Base-by-base conservation (phyloP, 2,329 filamentous ascomycete genomes). In the Pezicula carpinea region DNA sequence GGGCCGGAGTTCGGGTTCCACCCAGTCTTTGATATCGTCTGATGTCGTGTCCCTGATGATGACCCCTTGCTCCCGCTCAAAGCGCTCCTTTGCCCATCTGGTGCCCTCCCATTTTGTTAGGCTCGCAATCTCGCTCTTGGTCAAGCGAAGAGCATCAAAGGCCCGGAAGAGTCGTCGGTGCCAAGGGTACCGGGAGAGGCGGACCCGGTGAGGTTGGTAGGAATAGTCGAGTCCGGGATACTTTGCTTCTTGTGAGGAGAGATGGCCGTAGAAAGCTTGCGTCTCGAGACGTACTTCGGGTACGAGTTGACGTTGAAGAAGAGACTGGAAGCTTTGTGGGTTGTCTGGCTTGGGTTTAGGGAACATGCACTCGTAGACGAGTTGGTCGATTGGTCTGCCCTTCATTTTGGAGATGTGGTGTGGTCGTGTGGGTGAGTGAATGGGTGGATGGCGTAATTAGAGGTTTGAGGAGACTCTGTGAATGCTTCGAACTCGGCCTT, bases 31-130 rank as follows among this genome's bases (percentile, higher is more conserved):
- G 48, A 91, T 82, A 19, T 78, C 83, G 57, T 87, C 82, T 43
- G 77, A 79, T 1, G 85, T 83, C 5, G 87, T 89, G 61, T 92
- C 87, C 40, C 70, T 67, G 52, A 92, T 89, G 23, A 68, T 69
- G 49, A 86, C 75, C 29, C 82, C 82, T 59, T 89, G 84, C 60
- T 91, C 87, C 48, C 77, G 76, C 70, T 92, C 87, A 61, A 83
- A 92, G 46, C 86, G 79, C 62, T 90, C 85, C 62, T 89, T 84
- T 51, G 87, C 87, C 87, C 87, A 91, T 52, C 83, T 82, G 8
- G 87, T 91, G 48, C 87, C 87, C 69, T 91, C 87, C 87, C 87
- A 92, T 60, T 87, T 84, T 49, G 87, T 90, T 62, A 91, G 72
- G 41, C 74, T 72, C 45, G 80, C 74, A 56, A 92, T 88, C 63